Evolutionary conservation across 1,139 yeast species (phyloP).

Genomic region (Geotrichum klebahnii): DNA sequence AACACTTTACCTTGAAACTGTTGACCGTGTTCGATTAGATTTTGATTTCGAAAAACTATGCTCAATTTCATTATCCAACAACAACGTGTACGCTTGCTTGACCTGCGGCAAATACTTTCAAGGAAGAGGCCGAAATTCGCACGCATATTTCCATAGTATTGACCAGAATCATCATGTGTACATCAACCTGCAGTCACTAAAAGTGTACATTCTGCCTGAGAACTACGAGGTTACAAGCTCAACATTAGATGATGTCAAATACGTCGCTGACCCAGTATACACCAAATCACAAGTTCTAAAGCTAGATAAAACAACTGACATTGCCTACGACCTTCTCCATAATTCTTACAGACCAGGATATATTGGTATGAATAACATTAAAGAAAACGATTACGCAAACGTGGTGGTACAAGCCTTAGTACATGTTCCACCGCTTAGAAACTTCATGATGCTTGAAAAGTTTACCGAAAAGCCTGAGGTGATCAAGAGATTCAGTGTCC

Average conservation of each 20-base stretch:
- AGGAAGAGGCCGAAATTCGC: conserved; percentile 60
- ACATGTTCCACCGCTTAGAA: conserved; percentile 53
- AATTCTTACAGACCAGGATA: conserved; percentile 56
- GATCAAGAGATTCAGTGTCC: conserved; percentile 41
- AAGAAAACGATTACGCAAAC: conserved; percentile 51
- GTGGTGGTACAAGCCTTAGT: conserved; percentile 54
- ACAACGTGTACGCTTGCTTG: conserved; percentile 67
- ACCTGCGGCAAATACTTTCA: conserved; percentile 71
- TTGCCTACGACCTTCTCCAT: conserved; percentile 44
- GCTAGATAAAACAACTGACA: conserved; percentile 30
- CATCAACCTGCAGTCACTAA: conserved; percentile 50
- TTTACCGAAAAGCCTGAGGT: conserved; percentile 30
- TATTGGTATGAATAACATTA: conserved; percentile 58
- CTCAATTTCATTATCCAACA: conserved; percentile 55
- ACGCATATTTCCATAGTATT: conserved; percentile 66
- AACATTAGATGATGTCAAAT: conserved; percentile 50
- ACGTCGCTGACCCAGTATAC: conserved; percentile 53
- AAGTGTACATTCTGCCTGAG: conserved; percentile 61
- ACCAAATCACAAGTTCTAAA: conserved; percentile 36
- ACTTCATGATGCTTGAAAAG: conserved; percentile 46
- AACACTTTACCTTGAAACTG: conserved; percentile 49
- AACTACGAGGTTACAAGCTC: conserved; percentile 44
- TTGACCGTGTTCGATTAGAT: conserved; percentile 54
- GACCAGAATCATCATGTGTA: conserved; percentile 60
- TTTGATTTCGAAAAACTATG: conserved; percentile 71